Evolutionary conservation across 495 filamentous ascomycete species (phyloP), one percentile per base, ranked within the genome.

Genomic region (Terfezia boudieri): DNA sequence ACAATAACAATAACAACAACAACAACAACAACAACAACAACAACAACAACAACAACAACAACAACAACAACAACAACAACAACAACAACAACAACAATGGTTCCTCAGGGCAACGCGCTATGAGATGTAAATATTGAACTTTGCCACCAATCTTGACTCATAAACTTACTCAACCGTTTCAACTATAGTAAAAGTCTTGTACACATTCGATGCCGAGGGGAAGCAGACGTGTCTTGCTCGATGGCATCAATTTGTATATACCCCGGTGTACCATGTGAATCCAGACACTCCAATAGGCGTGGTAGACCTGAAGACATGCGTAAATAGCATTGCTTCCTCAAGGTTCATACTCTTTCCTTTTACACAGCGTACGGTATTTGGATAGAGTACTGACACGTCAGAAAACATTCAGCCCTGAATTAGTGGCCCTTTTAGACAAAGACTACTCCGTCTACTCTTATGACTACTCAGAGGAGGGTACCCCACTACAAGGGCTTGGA

Each of bases 361-460:
- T 57, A 55, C 53, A 51, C 50, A 49, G 32, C 17, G 43, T 9
- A 52, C 16, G 37, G 43, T 50, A 56, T 50, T 58, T 50, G 23
- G 9, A 51, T 48, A 51, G 49, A 58, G 56, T 55, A 55, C 43
- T 61, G 56, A 50, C 59, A 56, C 54, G 59, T 60, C 38, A 55
- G 58, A 32, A 32, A 32, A 32, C 26, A 1, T 71, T 67, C 65
- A 93, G 86, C 64, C 90, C 90, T 41, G 90, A 98, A 69, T 71
- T 98, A 23, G 74, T 94, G 52, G 81, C 83, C 43, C 78, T 81
- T 57, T 72, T 83, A 37, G 86, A 86, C 53, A 83, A 80, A 58
- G 92, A 98, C 69, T 96, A 92, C 63, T 94, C 86, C 11, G 80
- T 98, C 55, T 98, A 98, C 68, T 89, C 90, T 20, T 87, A 84